Conservation (phyloP, 352 stramenopile genomes). For the Albugo candida region DNA sequence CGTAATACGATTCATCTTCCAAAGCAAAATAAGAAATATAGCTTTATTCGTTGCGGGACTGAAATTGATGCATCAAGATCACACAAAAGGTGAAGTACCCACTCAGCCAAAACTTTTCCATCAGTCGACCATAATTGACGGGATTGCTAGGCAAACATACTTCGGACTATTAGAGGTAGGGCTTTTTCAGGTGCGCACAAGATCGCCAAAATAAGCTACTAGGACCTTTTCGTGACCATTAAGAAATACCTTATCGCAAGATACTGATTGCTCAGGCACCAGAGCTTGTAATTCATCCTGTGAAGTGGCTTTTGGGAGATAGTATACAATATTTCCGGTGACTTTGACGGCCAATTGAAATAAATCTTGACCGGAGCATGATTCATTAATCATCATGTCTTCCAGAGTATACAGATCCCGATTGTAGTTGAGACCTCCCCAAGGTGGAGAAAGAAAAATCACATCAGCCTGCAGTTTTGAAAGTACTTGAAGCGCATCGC, state of each 20-base stretch:
- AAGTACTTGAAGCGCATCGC: constrained; percentile 68
- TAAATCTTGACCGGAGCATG: constrained; percentile 27
- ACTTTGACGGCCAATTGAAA: constrained; percentile 40
- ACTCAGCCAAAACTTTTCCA: no score
- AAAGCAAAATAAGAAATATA: no score
- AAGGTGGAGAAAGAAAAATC: constrained; percentile 84
- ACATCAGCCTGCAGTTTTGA: constrained; percentile 57
- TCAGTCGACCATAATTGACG: no score
- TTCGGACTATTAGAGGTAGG: no score
- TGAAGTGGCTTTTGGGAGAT: constrained; percentile 53
- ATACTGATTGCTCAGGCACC: constrained; percentile 24
- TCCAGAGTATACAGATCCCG: constrained; percentile 33
- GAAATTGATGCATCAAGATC: no score
- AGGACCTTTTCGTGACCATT: constrained; percentile 67
- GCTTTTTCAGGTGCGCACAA: constrained; percentile 8
- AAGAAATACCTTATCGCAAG: constrained; percentile 63
- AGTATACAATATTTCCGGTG: constrained; percentile 63
- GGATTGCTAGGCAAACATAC: no score
- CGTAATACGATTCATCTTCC: neutral
- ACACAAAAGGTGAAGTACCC: no score
- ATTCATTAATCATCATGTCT: constrained; percentile 39
- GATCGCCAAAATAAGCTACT: constrained; percentile 63
- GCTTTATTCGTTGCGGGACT: no score
- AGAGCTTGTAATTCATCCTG: constrained; percentile 27
- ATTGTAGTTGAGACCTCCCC: constrained; percentile 67